A percentile compares a stretch with the other conserved stretches of the same genome.
Conservation (phyloP, 1,284 basidiomycete genomes). For the Phellinidium pouzarii region DNA sequence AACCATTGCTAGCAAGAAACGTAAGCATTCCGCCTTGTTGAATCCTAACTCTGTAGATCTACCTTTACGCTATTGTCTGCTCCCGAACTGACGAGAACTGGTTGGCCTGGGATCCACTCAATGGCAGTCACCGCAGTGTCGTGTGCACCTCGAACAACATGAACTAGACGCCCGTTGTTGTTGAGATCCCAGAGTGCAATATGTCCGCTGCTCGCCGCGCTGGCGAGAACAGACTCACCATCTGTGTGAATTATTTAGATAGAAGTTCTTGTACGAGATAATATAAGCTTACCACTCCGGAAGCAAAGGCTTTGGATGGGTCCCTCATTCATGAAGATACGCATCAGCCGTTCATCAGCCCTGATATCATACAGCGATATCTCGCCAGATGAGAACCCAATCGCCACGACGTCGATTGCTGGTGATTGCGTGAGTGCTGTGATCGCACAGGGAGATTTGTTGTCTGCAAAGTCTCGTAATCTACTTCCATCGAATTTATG, state of each 20-base stretch:
- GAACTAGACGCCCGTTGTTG: conserved; percentile 72
- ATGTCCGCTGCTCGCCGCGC: conserved; percentile 80
- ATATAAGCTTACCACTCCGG: conserved; percentile 62
- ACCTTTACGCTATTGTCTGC: conserved; percentile 94
- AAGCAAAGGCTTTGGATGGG: conserved; percentile 75
- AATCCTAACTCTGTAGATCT: conserved; percentile 15
- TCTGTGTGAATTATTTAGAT: conserved; percentile 38
- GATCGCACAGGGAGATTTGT: conserved; percentile 48
- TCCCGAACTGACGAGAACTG: conserved; percentile 79
- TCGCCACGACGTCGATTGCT: conserved; percentile 90
- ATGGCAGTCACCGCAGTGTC: conserved; percentile 74
- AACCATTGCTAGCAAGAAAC: conserved; percentile 80
- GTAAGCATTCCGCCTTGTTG: conserved; percentile 4
- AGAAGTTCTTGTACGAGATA: conserved; percentile 1
- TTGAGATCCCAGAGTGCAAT: conserved; percentile 90
- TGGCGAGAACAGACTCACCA: conserved; percentile 81
- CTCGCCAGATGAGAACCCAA: conserved; percentile 85
- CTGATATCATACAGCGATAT: conserved; percentile 88
- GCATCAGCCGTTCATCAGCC: conserved; percentile 82
- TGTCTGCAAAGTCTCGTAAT: conserved; percentile 44
- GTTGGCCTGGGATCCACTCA: conserved; percentile 89
- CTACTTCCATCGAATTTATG: conserved; percentile 50
- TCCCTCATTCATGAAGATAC: conserved; percentile 84
- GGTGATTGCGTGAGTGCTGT: conserved; percentile 86
- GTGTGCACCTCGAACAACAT: conserved; percentile 82